Evolutionary conservation across 345 rosid genomes (phyloP).

Genomic region (Microthlaspi erraticum): DNA sequence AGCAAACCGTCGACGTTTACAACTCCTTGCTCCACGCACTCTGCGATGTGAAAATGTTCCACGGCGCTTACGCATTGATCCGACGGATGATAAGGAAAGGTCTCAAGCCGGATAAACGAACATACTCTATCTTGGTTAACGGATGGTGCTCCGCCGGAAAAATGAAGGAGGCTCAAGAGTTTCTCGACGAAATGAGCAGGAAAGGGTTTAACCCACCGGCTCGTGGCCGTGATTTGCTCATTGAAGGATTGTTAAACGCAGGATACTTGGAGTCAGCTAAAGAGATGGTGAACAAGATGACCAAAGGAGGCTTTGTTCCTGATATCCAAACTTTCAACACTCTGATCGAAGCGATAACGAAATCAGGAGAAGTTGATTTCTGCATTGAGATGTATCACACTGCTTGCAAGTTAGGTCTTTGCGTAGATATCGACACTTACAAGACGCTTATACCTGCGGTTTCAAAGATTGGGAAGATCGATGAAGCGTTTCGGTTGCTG

Average conservation of each 20-base stretch:
- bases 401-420: slow-evolving; percentile 71
- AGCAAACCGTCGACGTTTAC: slow-evolving; percentile 56
- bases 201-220: slow-evolving; percentile 88
- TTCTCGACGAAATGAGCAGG: slow-evolving; percentile 83
- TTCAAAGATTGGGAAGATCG: slow-evolving; percentile 77
- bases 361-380: slow-evolving; percentile 74
- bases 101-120: slow-evolving; percentile 62
- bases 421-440: slow-evolving; percentile 68
- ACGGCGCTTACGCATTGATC: slow-evolving; percentile 81
- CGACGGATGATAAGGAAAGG: slow-evolving; percentile 86
- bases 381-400: slow-evolving; percentile 71
- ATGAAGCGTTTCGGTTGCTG: slow-evolving; percentile 76
- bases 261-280: slow-evolving; percentile 86
- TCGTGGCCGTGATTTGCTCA: slow-evolving; percentile 82
- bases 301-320: slow-evolving; percentile 69
- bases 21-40: slow-evolving; percentile 80
- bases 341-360: slow-evolving; percentile 62
- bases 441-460: slow-evolving; percentile 83
- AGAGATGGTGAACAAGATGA: slow-evolving; percentile 77
- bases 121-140: slow-evolving; percentile 68
- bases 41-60: slow-evolving; percentile 82
- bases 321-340: slow-evolving; percentile 70
- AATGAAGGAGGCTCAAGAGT: slow-evolving; percentile 78
- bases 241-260: slow-evolving; percentile 80
- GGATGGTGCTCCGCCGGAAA: slow-evolving; percentile 91